A percentile compares a stretch with the other conserved stretches of the same genome.
Evolutionary conservation across 164 flowering plant genomes (phyloP).

Genomic region (Liquidambar formosana): DNA sequence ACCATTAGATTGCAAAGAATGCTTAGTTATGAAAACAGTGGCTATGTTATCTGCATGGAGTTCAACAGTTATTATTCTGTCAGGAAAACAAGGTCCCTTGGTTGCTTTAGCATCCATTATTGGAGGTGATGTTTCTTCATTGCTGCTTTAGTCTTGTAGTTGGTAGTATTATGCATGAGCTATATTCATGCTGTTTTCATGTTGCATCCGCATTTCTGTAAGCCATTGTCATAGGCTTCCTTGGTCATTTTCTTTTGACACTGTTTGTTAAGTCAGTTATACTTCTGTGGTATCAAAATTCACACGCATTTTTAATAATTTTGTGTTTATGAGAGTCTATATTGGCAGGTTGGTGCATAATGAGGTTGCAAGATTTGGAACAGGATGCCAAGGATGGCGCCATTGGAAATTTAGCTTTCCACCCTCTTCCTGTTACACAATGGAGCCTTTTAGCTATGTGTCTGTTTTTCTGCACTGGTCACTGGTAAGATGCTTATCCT

Average conservation of each 20-base stretch:
- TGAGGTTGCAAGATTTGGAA: conserved; percentile 46
- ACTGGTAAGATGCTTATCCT: conserved; percentile 55
- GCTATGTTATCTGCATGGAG: conserved; percentile 74
- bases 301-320: not conserved
- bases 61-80: conserved; percentile 63
- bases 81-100: conserved; percentile 86
- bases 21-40: conserved; percentile 40
- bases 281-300: not conserved
- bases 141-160: not conserved
- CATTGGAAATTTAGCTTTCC: conserved; percentile 16
- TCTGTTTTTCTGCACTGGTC: conserved; percentile 88
- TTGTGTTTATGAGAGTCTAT: not conserved
- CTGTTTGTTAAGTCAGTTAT: not conserved
- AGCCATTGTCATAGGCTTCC: not conserved
- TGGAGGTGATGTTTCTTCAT: conserved; percentile 53
- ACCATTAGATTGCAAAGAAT: conserved; percentile 25
- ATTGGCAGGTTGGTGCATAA: conserved; percentile 71
- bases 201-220: not conserved
- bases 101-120: conserved; percentile 55
- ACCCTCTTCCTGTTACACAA: conserved; percentile 64
- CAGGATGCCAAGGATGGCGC: conserved; percentile 25
- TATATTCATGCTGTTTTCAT: not conserved
- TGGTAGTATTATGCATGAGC: not conserved
- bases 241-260: conserved; percentile 1
- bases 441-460: conserved; percentile 89